Evolutionary conservation across 163 green algal genomes (phyloP).

Genomic region (Chloromonas sp.): DNA sequence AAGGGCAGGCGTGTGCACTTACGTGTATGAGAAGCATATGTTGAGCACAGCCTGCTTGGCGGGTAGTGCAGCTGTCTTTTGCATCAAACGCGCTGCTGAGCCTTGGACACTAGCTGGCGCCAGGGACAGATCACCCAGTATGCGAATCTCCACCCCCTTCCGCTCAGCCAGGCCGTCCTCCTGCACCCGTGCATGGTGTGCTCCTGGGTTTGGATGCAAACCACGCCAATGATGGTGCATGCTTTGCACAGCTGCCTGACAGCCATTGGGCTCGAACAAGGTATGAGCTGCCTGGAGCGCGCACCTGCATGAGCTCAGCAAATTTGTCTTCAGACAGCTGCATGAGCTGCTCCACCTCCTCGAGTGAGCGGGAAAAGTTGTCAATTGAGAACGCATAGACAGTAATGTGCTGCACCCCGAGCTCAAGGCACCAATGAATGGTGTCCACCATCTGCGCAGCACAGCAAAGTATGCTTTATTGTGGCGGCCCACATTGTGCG

Average conservation of each 20-base stretch:
- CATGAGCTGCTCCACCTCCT: conserved; percentile 85
- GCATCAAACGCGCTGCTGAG: conserved; percentile 63
- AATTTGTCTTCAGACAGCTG: conserved; percentile 73
- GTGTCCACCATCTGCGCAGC: conserved; percentile 65
- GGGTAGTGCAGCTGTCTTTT: conserved; percentile 33
- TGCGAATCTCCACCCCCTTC: conserved; percentile 59
- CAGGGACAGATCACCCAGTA: conserved; percentile 75
- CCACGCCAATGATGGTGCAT: too few relatives aligned
- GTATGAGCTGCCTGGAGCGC: too few relatives aligned
- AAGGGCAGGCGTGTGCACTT: conserved; percentile 10
- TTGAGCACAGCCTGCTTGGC: conserved; percentile 60
- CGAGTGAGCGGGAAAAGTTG: conserved; percentile 74
- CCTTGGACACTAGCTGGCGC: conserved; percentile 60
- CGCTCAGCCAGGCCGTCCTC: conserved; percentile 38
- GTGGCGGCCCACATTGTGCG: not conserved
- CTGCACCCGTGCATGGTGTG: conserved; percentile 9
- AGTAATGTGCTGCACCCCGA: conserved; percentile 73
- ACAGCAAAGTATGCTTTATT: not conserved
- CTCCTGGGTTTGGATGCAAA: not conserved
- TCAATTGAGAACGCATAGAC: conserved; percentile 94
- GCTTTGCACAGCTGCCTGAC: too few relatives aligned
- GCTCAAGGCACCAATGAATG: conserved; percentile 83
- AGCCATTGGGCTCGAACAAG: too few relatives aligned
- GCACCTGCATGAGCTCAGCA: conserved; percentile 43
- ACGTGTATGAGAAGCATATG: conserved; percentile 92